A percentile compares a stretch with the other conserved stretches of the same genome.
Conservation (phyloP, 2,329 filamentous ascomycete genomes). For the Chalaropsis ovoidea region DNA sequence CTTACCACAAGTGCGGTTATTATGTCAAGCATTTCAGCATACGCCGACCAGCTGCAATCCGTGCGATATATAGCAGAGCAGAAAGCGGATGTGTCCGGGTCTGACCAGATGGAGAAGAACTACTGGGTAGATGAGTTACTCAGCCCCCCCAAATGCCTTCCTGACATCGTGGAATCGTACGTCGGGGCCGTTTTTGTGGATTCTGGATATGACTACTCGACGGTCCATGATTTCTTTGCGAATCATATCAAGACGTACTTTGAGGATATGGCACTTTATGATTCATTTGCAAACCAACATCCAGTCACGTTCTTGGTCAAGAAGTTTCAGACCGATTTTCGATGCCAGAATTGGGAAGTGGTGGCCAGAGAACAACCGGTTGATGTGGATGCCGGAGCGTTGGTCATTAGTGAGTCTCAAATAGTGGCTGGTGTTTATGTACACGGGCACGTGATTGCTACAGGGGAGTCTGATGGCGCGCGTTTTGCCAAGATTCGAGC, state of each 20-base stretch:
- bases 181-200: conserved; percentile 89
- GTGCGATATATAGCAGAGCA: conserved; percentile 30
- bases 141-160: conserved; percentile 61
- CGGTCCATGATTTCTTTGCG: conserved; percentile 70
- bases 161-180: conserved; percentile 82
- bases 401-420: conserved; percentile 37
- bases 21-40: conserved; percentile 15
- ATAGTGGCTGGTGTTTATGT: conserved; percentile 66
- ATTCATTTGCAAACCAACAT: conserved; percentile 76
- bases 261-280: conserved; percentile 74
- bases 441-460: conserved; percentile 58
- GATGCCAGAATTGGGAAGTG: conserved; percentile 52
- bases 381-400: conserved; percentile 36
- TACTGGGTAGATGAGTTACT: conserved; percentile 55
- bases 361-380: conserved; percentile 41
- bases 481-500: conserved; percentile 64
- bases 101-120: conserved; percentile 44
- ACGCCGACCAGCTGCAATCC: conserved; percentile 30
- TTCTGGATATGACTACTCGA: conserved; percentile 62
- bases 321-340: conserved; percentile 52
- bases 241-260: conserved; percentile 67
- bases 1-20: conserved; percentile 42
- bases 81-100: conserved; percentile 32
- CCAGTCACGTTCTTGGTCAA: conserved; percentile 65
- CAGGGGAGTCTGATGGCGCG: conserved; percentile 51